Base-by-base conservation (phyloP, 192 early-diverging fungal species). In the Piromyces sp. region DNA sequence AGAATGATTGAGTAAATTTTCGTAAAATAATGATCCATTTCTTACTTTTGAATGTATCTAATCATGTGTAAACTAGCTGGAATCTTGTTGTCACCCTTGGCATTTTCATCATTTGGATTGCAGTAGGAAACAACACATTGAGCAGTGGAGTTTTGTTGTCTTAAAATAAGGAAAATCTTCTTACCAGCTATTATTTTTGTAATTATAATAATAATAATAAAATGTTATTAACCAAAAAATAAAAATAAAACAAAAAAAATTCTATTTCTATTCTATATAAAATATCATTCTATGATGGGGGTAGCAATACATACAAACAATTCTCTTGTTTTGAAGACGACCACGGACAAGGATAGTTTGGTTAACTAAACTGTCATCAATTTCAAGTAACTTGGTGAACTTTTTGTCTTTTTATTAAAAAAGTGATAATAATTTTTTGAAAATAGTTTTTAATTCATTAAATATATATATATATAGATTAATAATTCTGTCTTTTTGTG, bases 161-260 rank as follows among this genome's bases (percentile, higher is more conserved):
- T 93, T 81, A 99, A 87, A 30, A 93, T 93, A 82, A 99, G 86
- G 87, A 99, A 99, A 84, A 93, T 93, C 89, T 95, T 92, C 86
- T 96, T 96, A 83, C 87, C 86, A 31, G 93, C 92, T 92, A 28
- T 28, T 80, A 38, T 13, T 33, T 33, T 33, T 33, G 9, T 38
- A 14, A 38, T 33, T 22, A 30, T 42, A 81, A 79, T 81, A 79
- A 15, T 80, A 82, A 1, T 80, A 30, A 79, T 28, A 33, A 38
- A 36, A 83, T 33, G 15, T 37, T 30, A 33, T 33, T 6, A 33
- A 33, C 31, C 31, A 33, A 6, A 33, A 6, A n/a, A n/a, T n/a
- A n/a, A n/a, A n/a, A n/a, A n/a, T n/a, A n/a, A n/a, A n/a, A n/a
- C n/a, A n/a, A n/a, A n/a, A n/a, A n/a, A n/a, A n/a, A n/a, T n/a